Evolutionary conservation across 2,329 filamentous ascomycete genomes (phyloP).

Genomic region (Pseudovirgaria hyperparasitica): DNA sequence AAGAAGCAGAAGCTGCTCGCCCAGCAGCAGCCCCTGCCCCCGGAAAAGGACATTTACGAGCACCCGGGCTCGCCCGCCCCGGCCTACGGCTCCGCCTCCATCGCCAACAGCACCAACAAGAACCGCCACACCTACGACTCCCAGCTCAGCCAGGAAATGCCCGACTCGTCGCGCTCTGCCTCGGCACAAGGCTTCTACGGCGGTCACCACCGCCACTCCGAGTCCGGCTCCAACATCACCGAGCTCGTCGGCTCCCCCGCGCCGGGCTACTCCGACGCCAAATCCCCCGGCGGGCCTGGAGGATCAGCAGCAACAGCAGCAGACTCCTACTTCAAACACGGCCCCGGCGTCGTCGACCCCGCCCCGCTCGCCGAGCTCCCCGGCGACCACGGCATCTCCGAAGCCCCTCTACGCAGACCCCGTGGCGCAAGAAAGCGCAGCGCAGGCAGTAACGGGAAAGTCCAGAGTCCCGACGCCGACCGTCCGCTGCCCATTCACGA

Average conservation of each 20-base stretch:
- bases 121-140: slow-evolving; percentile 20
- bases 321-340: slow-evolving; percentile 5
- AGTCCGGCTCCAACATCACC: slow-evolving; percentile 15
- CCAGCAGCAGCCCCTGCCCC: too few relatives aligned
- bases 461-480: too few relatives aligned
- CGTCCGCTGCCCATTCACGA: too few relatives aligned
- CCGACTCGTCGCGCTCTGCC: slow-evolving; percentile 14
- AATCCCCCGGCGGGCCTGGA: slow-evolving; percentile 18
- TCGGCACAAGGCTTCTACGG: slow-evolving; percentile 14
- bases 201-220: slow-evolving; percentile 11
- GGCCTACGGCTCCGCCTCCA: slow-evolving; percentile 18
- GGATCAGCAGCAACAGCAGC: slow-evolving; percentile 9
- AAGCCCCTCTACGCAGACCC: too few relatives aligned
- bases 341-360: slow-evolving; percentile 11
- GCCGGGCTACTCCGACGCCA: slow-evolving; percentile 1
- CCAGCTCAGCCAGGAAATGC: slow-evolving; percentile 18
- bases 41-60: too few relatives aligned
- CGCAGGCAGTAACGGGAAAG: too few relatives aligned
- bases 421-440: too few relatives aligned
- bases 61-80: too few relatives aligned
- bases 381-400: slow-evolving; percentile 15
- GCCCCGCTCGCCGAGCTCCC: slow-evolving; percentile 17
- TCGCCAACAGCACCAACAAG: slow-evolving; percentile 15
- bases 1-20: slow-evolving; percentile 5
- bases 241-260: slow-evolving; percentile 17